Evolutionary conservation across 1,284 basidiomycete species (phyloP), one percentile per base, ranked within the genome.

Genomic region (Sphaerobolus stellatus): DNA sequence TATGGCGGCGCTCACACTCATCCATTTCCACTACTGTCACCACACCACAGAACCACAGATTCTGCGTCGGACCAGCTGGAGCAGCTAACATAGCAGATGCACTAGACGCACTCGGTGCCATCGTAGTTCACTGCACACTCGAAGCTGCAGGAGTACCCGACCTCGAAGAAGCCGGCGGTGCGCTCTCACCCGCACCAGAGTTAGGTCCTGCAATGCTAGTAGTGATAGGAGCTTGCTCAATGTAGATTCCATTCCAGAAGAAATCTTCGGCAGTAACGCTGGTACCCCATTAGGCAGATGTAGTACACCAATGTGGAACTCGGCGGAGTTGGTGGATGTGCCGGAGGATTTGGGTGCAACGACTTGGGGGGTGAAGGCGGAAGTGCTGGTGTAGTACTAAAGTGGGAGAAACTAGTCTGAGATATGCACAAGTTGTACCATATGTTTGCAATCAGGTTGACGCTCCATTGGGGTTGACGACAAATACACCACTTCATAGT

Each of bases 241-340:
- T 74, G 66, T 80, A 85, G 44, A 84, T 79, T 40, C 80, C 78
- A 45, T 78, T 79, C 71, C 82, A 75, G 68, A 78, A 84, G 75
- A 75, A 84, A 61, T 84, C 78, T 65, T 83, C 82, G 7, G 75
- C 65, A 29, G 65, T 66, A 44, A 74, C 64, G 30, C 68, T 73
- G 24, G 48, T 56, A 28, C 56, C 60, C 48, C 52, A 62, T 77
- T 80, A 27, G 77, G 72, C 51, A 85, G 72, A 57, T 81, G 77
- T 41, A 85, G 76, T 22, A 84, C 81, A 50, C 82, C 82, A 52
- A 86, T 70, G 67, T 85, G 83, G 44, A 76, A 86, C 67, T 85
- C 83, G 27, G 71, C 80, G 18, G 80, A 82, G 70, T 84, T 83
- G 51, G 82, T 84, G 20, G 75, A 81, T 1, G 82, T 75, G 34